Evolutionary conservation across 805 yeast genomes (phyloP), one percentile per base, ranked within the genome.

Genomic region (Wickerhamiella spandovensis): DNA sequence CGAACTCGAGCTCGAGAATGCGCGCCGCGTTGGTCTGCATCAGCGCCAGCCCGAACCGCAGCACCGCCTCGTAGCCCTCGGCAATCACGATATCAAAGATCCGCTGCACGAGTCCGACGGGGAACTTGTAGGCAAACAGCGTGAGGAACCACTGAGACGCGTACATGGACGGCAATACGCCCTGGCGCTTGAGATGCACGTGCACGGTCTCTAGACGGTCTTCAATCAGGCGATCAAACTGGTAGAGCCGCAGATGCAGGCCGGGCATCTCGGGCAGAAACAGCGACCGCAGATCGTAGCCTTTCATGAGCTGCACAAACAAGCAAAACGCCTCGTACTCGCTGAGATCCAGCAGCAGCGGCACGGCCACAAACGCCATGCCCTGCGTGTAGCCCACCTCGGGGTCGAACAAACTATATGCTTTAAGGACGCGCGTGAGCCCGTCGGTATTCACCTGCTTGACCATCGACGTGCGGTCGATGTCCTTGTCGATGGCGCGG

Each of bases 331-430:
- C 80, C 63, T 90, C 97, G 44, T 82, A 73, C 56, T 89, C 95
- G 7, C 63, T 74, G 80, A 87, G 76, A 58, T 85, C 85, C 70
- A 89, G 72, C 44, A 88, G 69, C 46, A 92, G 66, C 2, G 98
- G 97, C 5, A 87, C 87, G 0, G 85, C 77, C 43, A 92, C 78
- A 61, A 92, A 92, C 1, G 95, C 95, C 96, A 92, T 88, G 7
- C 98, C 97, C 66, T 92, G 98, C 1, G 97, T 92, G 61, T 92
- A 92, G 0, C 98, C 98, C 47, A 92, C 96, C 48, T 89, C 97
- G 1, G 84, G 79, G 64, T 92, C 97, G 63, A 77, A 82, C 46
- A 86, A 67, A 21, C 92, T 79, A 67, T 90, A 92, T 0, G 88
- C 89, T 61, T 84, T 84, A 54, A 92, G 75, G 25, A 92, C 81